Base-by-base conservation (phyloP, 805 yeast species). In the Hanseniaspora thailandica region DNA sequence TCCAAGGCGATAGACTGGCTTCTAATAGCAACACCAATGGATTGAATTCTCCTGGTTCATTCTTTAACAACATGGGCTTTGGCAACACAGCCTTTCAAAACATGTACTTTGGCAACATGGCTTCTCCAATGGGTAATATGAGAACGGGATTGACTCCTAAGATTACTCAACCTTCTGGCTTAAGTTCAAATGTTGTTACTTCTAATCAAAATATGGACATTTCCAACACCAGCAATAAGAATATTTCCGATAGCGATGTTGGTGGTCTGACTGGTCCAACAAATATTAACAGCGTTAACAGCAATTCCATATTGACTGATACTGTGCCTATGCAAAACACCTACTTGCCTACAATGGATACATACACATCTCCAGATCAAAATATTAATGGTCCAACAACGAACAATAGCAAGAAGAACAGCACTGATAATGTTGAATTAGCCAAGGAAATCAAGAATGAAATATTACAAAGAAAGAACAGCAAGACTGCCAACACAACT, bases 131-230 rank as follows among this genome's bases (percentile, higher is more conserved):
- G 94, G 85, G 62, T 77, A 75, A 80, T 47, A 59, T 86, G 47
- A 72, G 95, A 58, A 72, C 85, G 0, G 90, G 93, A 0, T 63
- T 82, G 26, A 81, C 89, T 0, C 89, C 89, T 0, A 85, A 81
- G 1, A 57, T 60, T 10, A 30, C 74, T 71, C n/a, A 45, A 4
- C 49, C 48, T 2, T 44, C 47, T 17, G 36, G 23, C 9, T 28
- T 49, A 8, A 35, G 38, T 17, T 30, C 25, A 5, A 44, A 34
- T 33, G 47, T 40, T 25, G 35, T 25, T 3, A 43, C 17, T 7
- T 19, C 30, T 4, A 34, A 28, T 63, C 2, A 54, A 67, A 2
- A 52, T 64, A 17, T 64, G 61, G 36, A 8, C 45, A 26, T 17
- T 5, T 33, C 35, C 33, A 19, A 58, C 17, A 55, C 48, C 36